Conservation (phyloP, 371 early-diverging fungal genomes). For the Rhizopus stolonifer region DNA sequence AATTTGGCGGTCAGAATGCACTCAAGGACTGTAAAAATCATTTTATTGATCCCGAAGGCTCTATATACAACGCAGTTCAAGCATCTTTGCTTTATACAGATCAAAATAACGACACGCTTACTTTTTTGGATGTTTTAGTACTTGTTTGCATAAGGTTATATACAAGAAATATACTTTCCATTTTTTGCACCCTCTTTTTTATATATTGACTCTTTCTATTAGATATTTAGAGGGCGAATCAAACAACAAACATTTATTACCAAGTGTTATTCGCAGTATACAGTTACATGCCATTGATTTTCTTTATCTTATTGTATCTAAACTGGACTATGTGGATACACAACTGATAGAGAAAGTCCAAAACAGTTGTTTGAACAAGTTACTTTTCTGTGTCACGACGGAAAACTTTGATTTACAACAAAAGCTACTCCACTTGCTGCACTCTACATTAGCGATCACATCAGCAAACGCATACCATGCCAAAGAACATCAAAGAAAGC, state of each 20-base stretch:
- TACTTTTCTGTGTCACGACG: constrained; percentile 59
- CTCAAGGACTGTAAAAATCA: constrained; percentile 52
- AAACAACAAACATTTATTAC: constrained; percentile 21
- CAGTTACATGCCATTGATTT: constrained; percentile 67
- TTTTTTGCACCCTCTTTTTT: neutral
- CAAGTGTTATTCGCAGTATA: constrained; percentile 40
- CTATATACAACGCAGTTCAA: constrained; percentile 22
- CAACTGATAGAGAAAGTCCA: constrained; percentile 57
- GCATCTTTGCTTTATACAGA: constrained; percentile 12
- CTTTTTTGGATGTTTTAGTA: constrained; percentile 20
- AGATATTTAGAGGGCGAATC: constrained; percentile 48
- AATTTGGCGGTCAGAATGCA: constrained; percentile 59
- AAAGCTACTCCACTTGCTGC: constrained; percentile 67
- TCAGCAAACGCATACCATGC: constrained; percentile 25
- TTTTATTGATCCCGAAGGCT: constrained; percentile 23
- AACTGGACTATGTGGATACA: constrained; percentile 55
- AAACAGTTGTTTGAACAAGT: constrained; percentile 54
- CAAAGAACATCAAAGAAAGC: constrained; percentile 4
- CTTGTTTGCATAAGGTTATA: constrained; percentile 17
- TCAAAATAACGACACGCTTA: neutral
- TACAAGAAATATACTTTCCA: neutral
- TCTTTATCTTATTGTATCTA: constrained; percentile 59
- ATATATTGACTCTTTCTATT: constrained; percentile 8
- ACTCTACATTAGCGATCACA: constrained; percentile 56
- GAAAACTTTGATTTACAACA: constrained; percentile 68